Conservation (phyloP, 2,329 filamentous ascomycete genomes). For the Aspergillus melleus region DNA sequence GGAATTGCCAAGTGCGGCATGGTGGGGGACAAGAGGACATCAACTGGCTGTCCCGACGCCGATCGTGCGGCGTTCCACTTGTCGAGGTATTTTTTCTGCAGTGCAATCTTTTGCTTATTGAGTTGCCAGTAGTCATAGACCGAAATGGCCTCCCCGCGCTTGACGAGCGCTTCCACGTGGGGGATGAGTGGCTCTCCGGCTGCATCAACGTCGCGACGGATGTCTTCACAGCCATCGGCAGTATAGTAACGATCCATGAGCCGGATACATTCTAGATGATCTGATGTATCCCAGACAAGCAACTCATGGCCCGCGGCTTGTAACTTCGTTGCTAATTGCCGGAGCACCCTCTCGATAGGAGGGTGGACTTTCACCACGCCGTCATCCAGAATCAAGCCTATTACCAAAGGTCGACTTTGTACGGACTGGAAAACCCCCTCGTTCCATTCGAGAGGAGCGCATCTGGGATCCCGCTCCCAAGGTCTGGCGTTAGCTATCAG, state of each 20-base stretch:
- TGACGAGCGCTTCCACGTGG: constrained; percentile 59
- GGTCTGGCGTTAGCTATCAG: constrained; percentile 50
- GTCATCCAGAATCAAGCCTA: constrained; percentile 55
- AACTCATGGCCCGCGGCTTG: constrained; percentile 54
- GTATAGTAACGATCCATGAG: constrained; percentile 64
- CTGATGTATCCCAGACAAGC: constrained; percentile 52
- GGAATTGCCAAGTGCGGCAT: constrained; percentile 60
- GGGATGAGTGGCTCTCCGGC: constrained; percentile 62
- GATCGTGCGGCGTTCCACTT: constrained; percentile 56
- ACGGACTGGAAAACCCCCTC: constrained; percentile 44
- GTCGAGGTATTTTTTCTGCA: constrained; percentile 58
- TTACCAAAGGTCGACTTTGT: constrained; percentile 47
- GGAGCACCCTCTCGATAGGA: constrained; percentile 51
- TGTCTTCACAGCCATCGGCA: constrained; percentile 64
- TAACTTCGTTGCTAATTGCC: constrained; percentile 38
- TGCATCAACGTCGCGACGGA: constrained; percentile 53
- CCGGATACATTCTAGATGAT: constrained; percentile 55
- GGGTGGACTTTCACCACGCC: constrained; percentile 58
- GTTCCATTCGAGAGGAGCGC: constrained; percentile 56
- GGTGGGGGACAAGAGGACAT: constrained; percentile 59
- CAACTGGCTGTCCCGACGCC: constrained; percentile 50
- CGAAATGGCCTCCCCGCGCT: constrained; percentile 54
- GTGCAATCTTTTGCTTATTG: constrained; percentile 56
- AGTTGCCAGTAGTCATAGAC: constrained; percentile 69
- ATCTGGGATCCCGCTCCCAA: constrained; percentile 57